Percentiles rank a stretch among this genome's conserved stretches.
These are phyloP conservation scores for Macrotyloma uniflorum DNA, from an alignment of 306 rosid genomes.

Conservation along the genomic window DNA sequence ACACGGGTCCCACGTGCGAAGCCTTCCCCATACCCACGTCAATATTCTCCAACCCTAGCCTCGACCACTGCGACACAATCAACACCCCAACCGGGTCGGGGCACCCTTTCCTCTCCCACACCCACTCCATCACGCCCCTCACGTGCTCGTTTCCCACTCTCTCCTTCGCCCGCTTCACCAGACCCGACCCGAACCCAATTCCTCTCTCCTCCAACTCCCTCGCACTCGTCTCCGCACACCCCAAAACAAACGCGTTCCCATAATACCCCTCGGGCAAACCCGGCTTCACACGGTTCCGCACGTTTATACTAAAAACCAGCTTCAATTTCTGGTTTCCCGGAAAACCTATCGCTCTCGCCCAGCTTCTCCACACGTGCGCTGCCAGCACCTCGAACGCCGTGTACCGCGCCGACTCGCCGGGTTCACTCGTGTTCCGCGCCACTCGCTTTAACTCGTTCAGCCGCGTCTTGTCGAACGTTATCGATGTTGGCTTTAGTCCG, in stretches of 20 bases:
- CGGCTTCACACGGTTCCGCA: not conserved
- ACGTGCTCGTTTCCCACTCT: not conserved
- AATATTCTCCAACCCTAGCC: not conserved
- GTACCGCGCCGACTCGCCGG: not conserved
- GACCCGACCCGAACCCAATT: not conserved
- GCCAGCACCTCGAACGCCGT: slow-evolving; percentile 7
- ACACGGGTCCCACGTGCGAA: slow-evolving; percentile 4
- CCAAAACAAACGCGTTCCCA: slow-evolving; percentile 8
- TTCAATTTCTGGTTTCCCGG: not conserved
- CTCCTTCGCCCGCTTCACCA: slow-evolving; percentile 6
- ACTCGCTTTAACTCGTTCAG: not conserved
- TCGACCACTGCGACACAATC: slow-evolving; percentile 12
- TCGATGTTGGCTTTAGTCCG: not conserved
- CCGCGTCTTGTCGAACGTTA: not conserved
- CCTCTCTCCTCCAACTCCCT: not conserved
- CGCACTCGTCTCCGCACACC: slow-evolving; percentile 12
- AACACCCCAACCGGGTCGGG: slow-evolving; percentile 3
- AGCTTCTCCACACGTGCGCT: slow-evolving; percentile 14
- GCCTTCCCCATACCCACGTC: not conserved
- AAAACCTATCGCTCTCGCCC: not conserved
- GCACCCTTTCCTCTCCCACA: not conserved
- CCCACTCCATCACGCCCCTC: not conserved
- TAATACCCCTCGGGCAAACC: not conserved
- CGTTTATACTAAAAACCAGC: not conserved
- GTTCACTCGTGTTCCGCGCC: not conserved